Evolutionary conservation across 2,329 filamentous ascomycete species (phyloP).

Genomic region (Raffaelea deltoideospora): DNA sequence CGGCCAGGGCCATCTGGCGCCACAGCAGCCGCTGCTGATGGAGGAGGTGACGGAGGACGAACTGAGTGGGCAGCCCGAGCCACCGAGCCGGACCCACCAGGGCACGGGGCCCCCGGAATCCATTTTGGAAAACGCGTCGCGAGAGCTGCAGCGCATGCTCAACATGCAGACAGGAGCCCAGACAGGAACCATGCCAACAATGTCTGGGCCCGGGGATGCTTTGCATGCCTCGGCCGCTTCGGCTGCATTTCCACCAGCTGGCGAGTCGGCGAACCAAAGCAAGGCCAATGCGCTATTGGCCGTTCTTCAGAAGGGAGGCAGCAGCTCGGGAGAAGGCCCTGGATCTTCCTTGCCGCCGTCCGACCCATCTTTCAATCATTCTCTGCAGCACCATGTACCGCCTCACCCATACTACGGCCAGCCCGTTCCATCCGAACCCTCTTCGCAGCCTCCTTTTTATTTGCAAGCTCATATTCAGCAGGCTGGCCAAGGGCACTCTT

Average conservation of each 20-base stretch:
- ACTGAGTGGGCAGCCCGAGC: slow-evolving; percentile 24
- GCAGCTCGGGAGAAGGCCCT: slow-evolving; percentile 9
- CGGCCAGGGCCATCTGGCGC: slow-evolving; percentile 23
- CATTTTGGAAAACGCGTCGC: slow-evolving; percentile 33
- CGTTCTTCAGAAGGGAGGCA: slow-evolving; percentile 22
- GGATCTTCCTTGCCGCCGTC: slow-evolving; percentile 1
- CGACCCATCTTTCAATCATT: not conserved
- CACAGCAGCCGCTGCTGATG: slow-evolving; percentile 27
- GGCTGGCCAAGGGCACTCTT: slow-evolving; percentile 33
- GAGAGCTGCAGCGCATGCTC: slow-evolving; percentile 37
- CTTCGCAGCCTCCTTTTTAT: slow-evolving; percentile 30
- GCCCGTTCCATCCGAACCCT: no score
- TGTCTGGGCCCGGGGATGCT: no score
- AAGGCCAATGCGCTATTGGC: slow-evolving; percentile 38
- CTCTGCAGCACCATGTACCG: no score
- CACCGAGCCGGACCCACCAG: slow-evolving; percentile 13
- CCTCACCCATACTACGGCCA: no score
- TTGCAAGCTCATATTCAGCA: no score
- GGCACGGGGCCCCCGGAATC: slow-evolving; percentile 24
- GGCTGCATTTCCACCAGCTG: no score
- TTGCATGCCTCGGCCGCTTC: no score
- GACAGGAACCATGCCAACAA: no score
- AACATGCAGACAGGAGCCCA: slow-evolving; percentile 31
- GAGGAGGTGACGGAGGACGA: slow-evolving; percentile 51
- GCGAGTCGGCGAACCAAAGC: slow-evolving; percentile 16